Conservation (phyloP, 1,284 basidiomycete species). For the Sanghuangporus baumii region DNA sequence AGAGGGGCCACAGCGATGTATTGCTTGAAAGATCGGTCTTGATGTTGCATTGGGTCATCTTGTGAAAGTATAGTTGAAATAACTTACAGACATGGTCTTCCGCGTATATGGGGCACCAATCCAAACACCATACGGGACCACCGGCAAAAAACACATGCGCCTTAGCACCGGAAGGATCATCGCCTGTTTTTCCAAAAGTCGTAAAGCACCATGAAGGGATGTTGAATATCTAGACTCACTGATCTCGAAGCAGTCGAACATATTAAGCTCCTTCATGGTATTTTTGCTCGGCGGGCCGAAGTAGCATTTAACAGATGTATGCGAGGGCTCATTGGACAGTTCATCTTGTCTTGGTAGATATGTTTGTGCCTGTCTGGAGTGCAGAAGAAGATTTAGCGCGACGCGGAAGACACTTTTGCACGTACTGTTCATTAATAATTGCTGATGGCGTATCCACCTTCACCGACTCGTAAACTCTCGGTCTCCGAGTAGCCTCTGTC, state of each 20-base stretch:
- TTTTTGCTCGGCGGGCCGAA: conserved; percentile 59
- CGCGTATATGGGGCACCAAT: conserved; percentile 82
- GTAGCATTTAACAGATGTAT: conserved; percentile 52
- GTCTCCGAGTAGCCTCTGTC: conserved; percentile 34
- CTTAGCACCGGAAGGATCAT: conserved; percentile 41
- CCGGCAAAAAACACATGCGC: conserved; percentile 77
- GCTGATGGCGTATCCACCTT: conserved; percentile 39
- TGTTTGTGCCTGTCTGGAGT: conserved; percentile 42
- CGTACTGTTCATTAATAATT: conserved; percentile 45
- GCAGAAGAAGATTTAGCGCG: background rate
- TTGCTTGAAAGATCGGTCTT: conserved; percentile 55
- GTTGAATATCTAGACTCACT: conserved; percentile 37
- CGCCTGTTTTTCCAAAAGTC: conserved; percentile 22
- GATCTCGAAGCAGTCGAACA: conserved; percentile 51
- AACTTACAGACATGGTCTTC: conserved; percentile 51
- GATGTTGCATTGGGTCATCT: background rate
- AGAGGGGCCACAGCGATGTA: conserved; percentile 83
- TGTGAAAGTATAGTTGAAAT: background rate
- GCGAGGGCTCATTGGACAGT: conserved; percentile 25
- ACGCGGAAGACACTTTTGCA: conserved; percentile 13
- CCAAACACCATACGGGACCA: conserved; percentile 79
- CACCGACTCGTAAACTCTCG: conserved; percentile 48
- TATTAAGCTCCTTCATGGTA: conserved; percentile 39
- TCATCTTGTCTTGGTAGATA: conserved; percentile 52
- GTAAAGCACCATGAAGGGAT: background rate